Percentiles rank a stretch among this genome's conserved stretches.
These are phyloP conservation scores for Fusarium kyushuense DNA, from an alignment of 2,329 filamentous ascomycete species.

Conservation along the genomic window DNA sequence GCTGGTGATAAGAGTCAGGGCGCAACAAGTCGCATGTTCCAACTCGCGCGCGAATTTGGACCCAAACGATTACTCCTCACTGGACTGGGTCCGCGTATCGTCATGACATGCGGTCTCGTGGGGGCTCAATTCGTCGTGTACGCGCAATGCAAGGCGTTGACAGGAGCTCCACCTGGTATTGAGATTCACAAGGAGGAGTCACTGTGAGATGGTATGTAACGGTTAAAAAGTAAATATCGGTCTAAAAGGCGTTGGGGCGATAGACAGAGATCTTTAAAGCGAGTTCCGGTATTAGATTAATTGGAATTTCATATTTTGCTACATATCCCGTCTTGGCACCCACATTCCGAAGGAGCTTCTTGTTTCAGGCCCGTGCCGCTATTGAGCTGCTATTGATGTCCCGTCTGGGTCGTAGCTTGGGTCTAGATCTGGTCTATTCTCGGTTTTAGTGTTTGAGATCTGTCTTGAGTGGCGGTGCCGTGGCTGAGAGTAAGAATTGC, in stretches of 20 bases:
- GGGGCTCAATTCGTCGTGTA: constrained; percentile 68
- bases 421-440: constrained; percentile 21
- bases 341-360: neutral
- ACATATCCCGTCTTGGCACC: neutral
- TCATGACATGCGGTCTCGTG: constrained; percentile 67
- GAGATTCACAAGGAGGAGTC: constrained; percentile 65
- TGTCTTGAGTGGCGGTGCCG: constrained; percentile 22
- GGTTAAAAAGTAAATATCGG: neutral
- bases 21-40: constrained; percentile 64
- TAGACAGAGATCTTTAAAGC: constrained; percentile 18
- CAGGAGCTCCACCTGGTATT: constrained; percentile 63
- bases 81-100: constrained; percentile 62
- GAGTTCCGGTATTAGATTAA: constrained; percentile 9
- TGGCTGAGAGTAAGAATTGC: constrained; percentile 1
- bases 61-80: constrained; percentile 61
- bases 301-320: neutral
- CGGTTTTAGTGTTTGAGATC: constrained; percentile 18
- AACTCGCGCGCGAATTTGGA: constrained; percentile 64
- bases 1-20: constrained; percentile 62
- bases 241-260: constrained; percentile 30
- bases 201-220: constrained; percentile 26
- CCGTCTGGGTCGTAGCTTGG: constrained; percentile 13
- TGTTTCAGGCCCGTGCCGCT: constrained; percentile 26
- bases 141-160: constrained; percentile 65
- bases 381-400: constrained; percentile 38